Evolutionary conservation across 2,329 filamentous ascomycete genomes (phyloP).

Genomic region (Epicoccum nigrum): DNA sequence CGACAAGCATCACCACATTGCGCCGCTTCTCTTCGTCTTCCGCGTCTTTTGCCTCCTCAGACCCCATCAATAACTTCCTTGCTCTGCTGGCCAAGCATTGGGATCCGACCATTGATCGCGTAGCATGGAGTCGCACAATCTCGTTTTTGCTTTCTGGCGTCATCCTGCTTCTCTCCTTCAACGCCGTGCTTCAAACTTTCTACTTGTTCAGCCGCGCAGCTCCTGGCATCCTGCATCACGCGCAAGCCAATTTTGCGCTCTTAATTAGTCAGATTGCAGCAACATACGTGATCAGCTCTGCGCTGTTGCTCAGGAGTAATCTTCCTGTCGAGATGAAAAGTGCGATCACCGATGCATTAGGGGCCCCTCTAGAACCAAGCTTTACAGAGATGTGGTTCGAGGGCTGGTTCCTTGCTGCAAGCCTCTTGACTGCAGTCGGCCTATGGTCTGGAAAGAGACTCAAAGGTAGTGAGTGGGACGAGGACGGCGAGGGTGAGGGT

Average conservation of each 20-base stretch:
- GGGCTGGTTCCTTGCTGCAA: conserved; percentile 78
- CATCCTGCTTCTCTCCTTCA: conserved; percentile 81
- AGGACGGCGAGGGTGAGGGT: conserved; percentile 50
- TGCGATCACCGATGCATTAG: conserved; percentile 77
- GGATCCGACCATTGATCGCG: conserved; percentile 81
- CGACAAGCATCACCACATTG: conserved; percentile 71
- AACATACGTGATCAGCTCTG: conserved; percentile 83
- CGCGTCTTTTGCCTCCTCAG: conserved; percentile 68
- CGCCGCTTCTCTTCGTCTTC: conserved; percentile 62
- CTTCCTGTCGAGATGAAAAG: conserved; percentile 77
- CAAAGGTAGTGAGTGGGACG: conserved; percentile 51
- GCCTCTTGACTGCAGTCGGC: conserved; percentile 69
- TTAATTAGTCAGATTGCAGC: conserved; percentile 80
- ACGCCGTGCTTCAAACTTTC: conserved; percentile 83
- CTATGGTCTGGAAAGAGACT: conserved; percentile 74
- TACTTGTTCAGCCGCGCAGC: conserved; percentile 78
- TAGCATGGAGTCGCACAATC: conserved; percentile 83
- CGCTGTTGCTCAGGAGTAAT: conserved; percentile 77
- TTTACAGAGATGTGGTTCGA: conserved; percentile 89
- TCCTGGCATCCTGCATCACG: conserved; percentile 72
- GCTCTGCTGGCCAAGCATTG: conserved; percentile 82
- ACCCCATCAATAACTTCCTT: conserved; percentile 84
- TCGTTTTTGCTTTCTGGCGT: conserved; percentile 82
- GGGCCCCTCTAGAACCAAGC: conserved; percentile 73
- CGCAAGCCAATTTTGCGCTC: conserved; percentile 78